phyloP scores from a whole-genome alignment of 805 yeast species.

The Phaffomyces antillensis region DNA sequence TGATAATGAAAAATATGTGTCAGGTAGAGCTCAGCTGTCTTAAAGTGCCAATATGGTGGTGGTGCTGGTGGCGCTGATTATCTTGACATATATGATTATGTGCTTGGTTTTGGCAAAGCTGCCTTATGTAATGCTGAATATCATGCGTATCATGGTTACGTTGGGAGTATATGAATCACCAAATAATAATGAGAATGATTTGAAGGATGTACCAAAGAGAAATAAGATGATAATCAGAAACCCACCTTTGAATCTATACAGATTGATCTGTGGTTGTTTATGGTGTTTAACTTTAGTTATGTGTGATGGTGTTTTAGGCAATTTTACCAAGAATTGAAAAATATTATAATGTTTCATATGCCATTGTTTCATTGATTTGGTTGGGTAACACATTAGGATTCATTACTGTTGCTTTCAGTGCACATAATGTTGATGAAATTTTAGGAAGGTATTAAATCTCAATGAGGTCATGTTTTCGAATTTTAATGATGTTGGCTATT shows the following conservation, averaged over 20 bases:
- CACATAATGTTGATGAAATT: slow-evolving; percentile 35
- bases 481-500: slow-evolving; percentile 36
- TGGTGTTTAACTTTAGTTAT: slow-evolving; percentile 40
- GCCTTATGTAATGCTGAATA: too few relatives aligned
- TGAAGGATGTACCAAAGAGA: neutral
- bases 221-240: slow-evolving; percentile 30
- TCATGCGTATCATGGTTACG: too few relatives aligned
- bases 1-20: too few relatives aligned
- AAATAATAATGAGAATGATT: too few relatives aligned
- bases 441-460: too few relatives aligned
- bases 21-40: too few relatives aligned
- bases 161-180: too few relatives aligned
- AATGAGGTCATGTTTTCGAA: slow-evolving; percentile 30
- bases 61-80: too few relatives aligned
- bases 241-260: slow-evolving; percentile 37
- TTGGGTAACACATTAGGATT: slow-evolving; percentile 51
- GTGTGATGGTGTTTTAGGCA: slow-evolving; percentile 55
- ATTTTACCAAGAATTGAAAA: slow-evolving; percentile 47
- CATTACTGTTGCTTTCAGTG: slow-evolving; percentile 41
- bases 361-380: slow-evolving; percentile 54
- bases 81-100: too few relatives aligned
- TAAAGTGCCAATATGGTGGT: too few relatives aligned
- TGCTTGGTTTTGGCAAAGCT: too few relatives aligned
- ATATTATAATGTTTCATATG: slow-evolving; percentile 40
- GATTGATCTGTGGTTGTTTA: slow-evolving; percentile 33